Evolutionary conservation across 2,329 filamentous ascomycete genomes (phyloP).

Genomic region (Cercospora zeae-maydis): DNA sequence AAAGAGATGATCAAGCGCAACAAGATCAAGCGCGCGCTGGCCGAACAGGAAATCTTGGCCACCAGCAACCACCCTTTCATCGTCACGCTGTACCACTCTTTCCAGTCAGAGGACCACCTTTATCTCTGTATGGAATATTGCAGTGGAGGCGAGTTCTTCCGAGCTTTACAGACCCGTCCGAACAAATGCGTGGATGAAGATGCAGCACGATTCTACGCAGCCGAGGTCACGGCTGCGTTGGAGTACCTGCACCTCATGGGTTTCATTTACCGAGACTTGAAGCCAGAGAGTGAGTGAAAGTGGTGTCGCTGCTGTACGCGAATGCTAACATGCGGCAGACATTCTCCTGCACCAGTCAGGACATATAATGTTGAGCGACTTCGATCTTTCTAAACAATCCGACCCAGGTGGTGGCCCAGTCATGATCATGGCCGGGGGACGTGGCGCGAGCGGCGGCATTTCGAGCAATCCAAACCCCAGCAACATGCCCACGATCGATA

Average conservation of each 20-base stretch:
- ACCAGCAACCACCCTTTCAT: conserved; percentile 99
- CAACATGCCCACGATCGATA: conserved; percentile 93
- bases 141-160: conserved; percentile 97
- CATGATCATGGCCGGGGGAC: conserved; percentile 79
- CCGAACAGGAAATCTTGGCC: conserved; percentile 95
- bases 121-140: conserved; percentile 99
- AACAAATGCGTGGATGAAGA: conserved; percentile 98
- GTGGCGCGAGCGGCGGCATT: conserved; percentile 62
- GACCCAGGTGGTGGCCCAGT: conserved; percentile 92
- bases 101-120: conserved; percentile 96
- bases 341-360: conserved; percentile 98
- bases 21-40: conserved; percentile 97
- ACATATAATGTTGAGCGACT: conserved; percentile 99
- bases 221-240: conserved; percentile 91
- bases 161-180: conserved; percentile 89
- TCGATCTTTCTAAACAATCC: conserved; percentile 96
- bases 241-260: conserved; percentile 99
- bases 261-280: conserved; percentile 96
- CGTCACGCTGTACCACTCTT: conserved; percentile 96
- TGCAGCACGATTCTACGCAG: conserved; percentile 93
- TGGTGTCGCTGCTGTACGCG: background rate
- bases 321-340: conserved; percentile 52
- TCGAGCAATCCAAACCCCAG: conserved; percentile 59
- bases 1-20: conserved; percentile 99
- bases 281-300: conserved; percentile 78